Evolutionary conservation across 108 stramenopile genomes (phyloP).

Genomic region (Fragilariopsis cylindrus): DNA sequence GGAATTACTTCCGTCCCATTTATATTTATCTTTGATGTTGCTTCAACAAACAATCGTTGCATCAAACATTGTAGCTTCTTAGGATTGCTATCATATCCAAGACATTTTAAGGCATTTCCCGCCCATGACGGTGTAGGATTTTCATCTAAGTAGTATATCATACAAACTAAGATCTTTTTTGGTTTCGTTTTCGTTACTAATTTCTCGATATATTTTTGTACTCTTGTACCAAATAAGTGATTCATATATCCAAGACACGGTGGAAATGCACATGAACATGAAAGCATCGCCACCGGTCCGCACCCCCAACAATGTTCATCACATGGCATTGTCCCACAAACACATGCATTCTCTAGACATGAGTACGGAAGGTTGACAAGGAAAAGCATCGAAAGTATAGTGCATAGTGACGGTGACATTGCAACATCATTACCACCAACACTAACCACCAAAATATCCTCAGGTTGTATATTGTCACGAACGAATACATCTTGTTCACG

Average conservation of each 20-base stretch:
- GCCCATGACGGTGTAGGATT: constrained; percentile 76
- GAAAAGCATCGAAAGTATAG: constrained; percentile 57
- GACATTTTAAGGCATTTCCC: constrained; percentile 56
- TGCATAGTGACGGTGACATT: constrained; percentile 70
- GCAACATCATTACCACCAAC: constrained; percentile 92
- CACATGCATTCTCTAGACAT: constrained; percentile 47
- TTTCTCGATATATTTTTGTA: constrained; percentile 69
- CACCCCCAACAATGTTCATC: constrained; percentile 16
- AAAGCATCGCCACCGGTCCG: constrained; percentile 17
- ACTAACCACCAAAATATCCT: constrained; percentile 79
- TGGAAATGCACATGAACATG: constrained; percentile 45
- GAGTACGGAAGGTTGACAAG: constrained; percentile 53
- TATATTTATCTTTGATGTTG: constrained; percentile 65
- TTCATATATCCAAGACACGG: constrained; percentile 83
- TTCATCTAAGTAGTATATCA: constrained; percentile 92
- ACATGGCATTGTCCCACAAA: constrained; percentile 14
- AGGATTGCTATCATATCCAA: constrained; percentile 82
- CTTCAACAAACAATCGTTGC: constrained; percentile 68
- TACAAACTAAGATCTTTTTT: constrained; percentile 79
- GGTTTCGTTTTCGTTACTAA: constrained; percentile 79
- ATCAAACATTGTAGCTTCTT: constrained; percentile 71
- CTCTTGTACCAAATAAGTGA: constrained; percentile 80
- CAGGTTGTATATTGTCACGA: constrained; percentile 64
- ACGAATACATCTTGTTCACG: constrained; percentile 78
- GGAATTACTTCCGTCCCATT: constrained; percentile 72